Evolutionary conservation across 1,284 basidiomycete genomes (phyloP).

Genomic region (Entoloma clypeatum): DNA sequence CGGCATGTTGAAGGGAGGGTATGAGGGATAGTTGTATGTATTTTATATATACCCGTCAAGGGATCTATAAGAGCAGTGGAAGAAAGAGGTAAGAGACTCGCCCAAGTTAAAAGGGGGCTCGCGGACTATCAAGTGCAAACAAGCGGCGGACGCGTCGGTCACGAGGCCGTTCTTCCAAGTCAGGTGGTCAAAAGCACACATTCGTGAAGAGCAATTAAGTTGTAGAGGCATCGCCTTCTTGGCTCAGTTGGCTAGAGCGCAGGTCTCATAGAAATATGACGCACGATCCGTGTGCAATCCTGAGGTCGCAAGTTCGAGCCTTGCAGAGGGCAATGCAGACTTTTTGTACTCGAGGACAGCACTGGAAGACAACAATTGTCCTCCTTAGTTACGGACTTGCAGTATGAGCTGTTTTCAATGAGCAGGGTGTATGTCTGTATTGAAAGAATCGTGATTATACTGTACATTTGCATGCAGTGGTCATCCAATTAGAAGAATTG

Average conservation of each 20-base stretch:
- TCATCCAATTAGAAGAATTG: constrained; percentile 5
- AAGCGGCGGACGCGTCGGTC: constrained; percentile 18
- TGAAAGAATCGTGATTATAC: too few species aligned
- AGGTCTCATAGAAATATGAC: too few species aligned
- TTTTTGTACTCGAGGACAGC: too few species aligned
- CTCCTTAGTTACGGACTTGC: too few species aligned
- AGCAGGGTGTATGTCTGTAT: too few species aligned
- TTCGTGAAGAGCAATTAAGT: background rate
- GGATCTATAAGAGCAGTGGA: constrained; percentile 19
- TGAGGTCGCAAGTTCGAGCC: constrained; percentile 58
- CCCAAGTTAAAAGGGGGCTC: constrained; percentile 6
- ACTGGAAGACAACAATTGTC: too few species aligned
- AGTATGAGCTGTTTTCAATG: too few species aligned
- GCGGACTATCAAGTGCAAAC: constrained; percentile 18
- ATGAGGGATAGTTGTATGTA: constrained; percentile 20
- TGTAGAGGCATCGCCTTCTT: too few species aligned
- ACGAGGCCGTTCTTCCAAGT: constrained; percentile 1
- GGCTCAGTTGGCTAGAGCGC: constrained; percentile 1
- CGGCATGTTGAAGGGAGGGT: constrained; percentile 13
- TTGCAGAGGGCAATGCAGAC: too few species aligned
- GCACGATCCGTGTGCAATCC: constrained; percentile 41
- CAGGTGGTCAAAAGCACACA: background rate
- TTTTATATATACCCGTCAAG: constrained; percentile 22
- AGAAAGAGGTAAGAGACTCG: constrained; percentile 17
- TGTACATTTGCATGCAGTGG: constrained; percentile 12